phyloP scores from a whole-genome alignment of 306 rosid genomes.

The Trifolium repens region DNA sequence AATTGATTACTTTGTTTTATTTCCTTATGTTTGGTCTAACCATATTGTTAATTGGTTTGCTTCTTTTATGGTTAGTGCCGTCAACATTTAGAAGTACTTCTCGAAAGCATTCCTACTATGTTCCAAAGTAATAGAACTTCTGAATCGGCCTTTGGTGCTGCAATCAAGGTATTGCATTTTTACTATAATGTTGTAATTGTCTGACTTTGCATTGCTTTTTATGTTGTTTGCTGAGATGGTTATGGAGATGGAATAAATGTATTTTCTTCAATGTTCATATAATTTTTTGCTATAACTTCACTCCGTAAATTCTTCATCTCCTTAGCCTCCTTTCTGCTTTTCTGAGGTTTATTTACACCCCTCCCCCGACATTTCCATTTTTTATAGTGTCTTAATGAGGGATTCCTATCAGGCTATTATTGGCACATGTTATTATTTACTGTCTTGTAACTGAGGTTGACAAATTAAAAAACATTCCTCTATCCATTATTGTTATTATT shows the following conservation, averaged over 20 bases:
- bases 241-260: slow-evolving; percentile 17
- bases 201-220: slow-evolving; percentile 14
- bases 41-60: slow-evolving; percentile 29
- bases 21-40: slow-evolving; percentile 29
- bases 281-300: neutral
- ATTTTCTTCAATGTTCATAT: neutral
- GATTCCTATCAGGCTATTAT: slow-evolving; percentile 15
- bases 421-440: slow-evolving; percentile 16
- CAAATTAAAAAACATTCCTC: slow-evolving; percentile 13
- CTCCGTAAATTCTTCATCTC: neutral
- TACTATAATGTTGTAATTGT: slow-evolving; percentile 30
- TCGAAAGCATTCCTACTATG: slow-evolving; percentile 90
- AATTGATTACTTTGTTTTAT: slow-evolving; percentile 15
- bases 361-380: neutral
- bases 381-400: neutral
- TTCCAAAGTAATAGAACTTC: slow-evolving; percentile 84
- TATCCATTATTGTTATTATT: too few species aligned
- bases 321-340: neutral
- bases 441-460: slow-evolving; percentile 20
- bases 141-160: slow-evolving; percentile 98
- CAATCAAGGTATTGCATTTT: slow-evolving; percentile 75
- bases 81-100: slow-evolving; percentile 84
- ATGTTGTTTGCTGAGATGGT: slow-evolving; percentile 31
- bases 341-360: slow-evolving; percentile 5
- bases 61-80: slow-evolving; percentile 71